Evolutionary conservation across 495 filamentous ascomycete species (phyloP).

Genomic region (Saxispiralis lemnorum): DNA sequence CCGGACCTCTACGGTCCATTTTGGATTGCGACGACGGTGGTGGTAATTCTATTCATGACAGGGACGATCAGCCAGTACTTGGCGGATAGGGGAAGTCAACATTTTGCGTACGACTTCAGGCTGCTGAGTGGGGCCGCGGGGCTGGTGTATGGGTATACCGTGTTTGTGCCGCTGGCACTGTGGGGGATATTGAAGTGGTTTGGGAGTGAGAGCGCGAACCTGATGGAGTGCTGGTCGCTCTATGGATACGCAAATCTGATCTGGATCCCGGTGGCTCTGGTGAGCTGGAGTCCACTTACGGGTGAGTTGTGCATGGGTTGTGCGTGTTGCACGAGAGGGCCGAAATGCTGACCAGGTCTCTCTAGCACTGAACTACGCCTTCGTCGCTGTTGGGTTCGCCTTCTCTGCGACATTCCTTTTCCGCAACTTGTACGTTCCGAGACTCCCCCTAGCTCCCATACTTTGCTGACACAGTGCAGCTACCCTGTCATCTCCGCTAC

Average conservation of each 20-base stretch:
- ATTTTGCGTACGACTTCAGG: conserved; percentile 74
- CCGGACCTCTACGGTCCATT: conserved; percentile 90
- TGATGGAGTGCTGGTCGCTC: conserved; percentile 83
- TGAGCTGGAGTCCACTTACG: conserved; percentile 24
- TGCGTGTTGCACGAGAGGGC: background rate
- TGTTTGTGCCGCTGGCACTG: conserved; percentile 52
- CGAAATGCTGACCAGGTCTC: conserved; percentile 2
- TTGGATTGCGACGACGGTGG: conserved; percentile 96
- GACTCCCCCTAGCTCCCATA: background rate
- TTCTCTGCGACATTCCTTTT: conserved; percentile 73
- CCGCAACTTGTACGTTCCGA: conserved; percentile 50
- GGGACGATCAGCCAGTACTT: conserved; percentile 88
- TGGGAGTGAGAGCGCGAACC: conserved; percentile 61
- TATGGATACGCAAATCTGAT: conserved; percentile 93
- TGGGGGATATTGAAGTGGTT: conserved; percentile 90
- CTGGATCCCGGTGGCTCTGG: conserved; percentile 87
- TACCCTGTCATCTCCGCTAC: conserved; percentile 82
- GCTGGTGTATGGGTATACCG: conserved; percentile 82
- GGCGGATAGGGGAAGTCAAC: conserved; percentile 37
- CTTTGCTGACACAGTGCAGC: conserved; percentile 7
- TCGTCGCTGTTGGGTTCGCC: conserved; percentile 79
- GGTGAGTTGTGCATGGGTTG: conserved; percentile 9
- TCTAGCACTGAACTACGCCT: conserved; percentile 73
- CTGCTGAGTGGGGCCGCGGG: conserved; percentile 71
- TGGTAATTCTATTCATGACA: conserved; percentile 84